Evolutionary conservation across 495 filamentous ascomycete genomes (phyloP), one percentile per base, ranked within the genome.

Genomic region (Aspergillus bridgeri): DNA sequence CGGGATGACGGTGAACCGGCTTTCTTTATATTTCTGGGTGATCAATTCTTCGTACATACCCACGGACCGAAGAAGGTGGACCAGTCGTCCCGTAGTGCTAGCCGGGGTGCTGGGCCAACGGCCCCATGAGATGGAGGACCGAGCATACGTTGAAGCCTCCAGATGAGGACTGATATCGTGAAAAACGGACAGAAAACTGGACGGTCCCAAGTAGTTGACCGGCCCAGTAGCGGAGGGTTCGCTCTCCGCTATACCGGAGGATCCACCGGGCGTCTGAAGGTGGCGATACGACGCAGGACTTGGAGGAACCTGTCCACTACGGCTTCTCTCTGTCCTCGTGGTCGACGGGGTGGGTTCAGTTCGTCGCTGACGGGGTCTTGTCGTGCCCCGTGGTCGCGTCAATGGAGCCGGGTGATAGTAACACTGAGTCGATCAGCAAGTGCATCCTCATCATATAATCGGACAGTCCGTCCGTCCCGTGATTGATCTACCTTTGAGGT

Each of bases 381-480:
- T 29, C 15, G 18, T 29, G 15, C 15, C 45, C 6, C 51, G 57
- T 45, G 48, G n/a, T 49, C 42, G 44, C n/a, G 67, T 67, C 59
- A 69, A 54, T 8, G 65, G 68, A 20, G 65, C 64, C 38, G 65
- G 65, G 43, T 70, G 65, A 25, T 70, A 67, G 22, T 47, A 61
- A 51, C 65, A 69, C 55, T 57, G 44, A 13, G 33, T 11, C 1
- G 3, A 15, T 38, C 33, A 38, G 33, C 33, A 38, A 38, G 33
- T 2, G 5, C 1, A 3, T 15, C 9, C 6, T 29, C 25, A 29
- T 9, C 6, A 29, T 29, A 29, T 29, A 3, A 29, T 29, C 11
- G 11, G 11, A 3, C 27, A 29, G 6, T 3, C n/a, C n/a, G n/a
- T n/a, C n/a, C n/a, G n/a, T n/a, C n/a, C n/a, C 25, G 25, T 27